These are phyloP conservation scores for Euryodendron excelsum DNA, from an alignment of 148 eudicot species.

Conservation along the genomic window DNA sequence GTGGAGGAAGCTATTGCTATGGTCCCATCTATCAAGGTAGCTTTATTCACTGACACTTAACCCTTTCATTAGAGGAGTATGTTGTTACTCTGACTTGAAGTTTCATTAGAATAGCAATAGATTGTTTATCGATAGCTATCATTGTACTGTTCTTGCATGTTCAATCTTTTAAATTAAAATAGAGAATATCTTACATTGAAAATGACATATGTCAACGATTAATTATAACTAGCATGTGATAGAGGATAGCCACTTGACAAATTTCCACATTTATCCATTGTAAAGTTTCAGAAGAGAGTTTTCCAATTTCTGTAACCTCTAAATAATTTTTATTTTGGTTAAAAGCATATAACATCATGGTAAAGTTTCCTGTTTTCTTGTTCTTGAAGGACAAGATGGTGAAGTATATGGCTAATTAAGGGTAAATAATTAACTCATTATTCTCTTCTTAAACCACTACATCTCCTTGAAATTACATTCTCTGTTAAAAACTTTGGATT, in stretches of 20 bases:
- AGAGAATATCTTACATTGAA: not conserved
- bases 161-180: not conserved
- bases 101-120: not conserved
- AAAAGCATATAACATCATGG: no score
- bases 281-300: not conserved
- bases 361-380: not conserved
- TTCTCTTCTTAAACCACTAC: not conserved
- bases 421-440: not conserved
- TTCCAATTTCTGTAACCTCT: not conserved
- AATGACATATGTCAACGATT: not conserved
- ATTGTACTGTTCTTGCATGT: not conserved
- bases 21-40: constrained; percentile 87
- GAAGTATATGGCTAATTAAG: not conserved
- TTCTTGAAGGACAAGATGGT: not conserved
- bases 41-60: not conserved
- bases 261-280: not conserved
- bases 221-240: no score
- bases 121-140: not conserved
- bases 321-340: not conserved
- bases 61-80: not conserved
- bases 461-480: no score
- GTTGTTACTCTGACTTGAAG: not conserved
- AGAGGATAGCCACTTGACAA: not conserved
- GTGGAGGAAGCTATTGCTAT: constrained; percentile 91
- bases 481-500: no score